Evolutionary conservation across 2,329 filamentous ascomycete species (phyloP).

Genomic region (Gliomastix tumulicola): DNA sequence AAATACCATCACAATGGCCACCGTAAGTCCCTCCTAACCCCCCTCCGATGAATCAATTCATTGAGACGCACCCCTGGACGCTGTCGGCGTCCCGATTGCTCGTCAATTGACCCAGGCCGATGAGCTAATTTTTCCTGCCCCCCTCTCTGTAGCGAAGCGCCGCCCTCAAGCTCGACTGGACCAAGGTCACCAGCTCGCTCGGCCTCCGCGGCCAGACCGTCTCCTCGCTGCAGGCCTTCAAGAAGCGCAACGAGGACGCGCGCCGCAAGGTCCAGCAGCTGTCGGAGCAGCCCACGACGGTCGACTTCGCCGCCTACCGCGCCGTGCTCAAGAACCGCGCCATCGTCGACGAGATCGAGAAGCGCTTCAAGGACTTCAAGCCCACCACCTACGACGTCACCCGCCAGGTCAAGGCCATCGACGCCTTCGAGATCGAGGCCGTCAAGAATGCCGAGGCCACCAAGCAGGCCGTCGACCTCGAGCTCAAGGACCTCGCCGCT

Average conservation of each 20-base stretch:
- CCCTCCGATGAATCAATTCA: background rate
- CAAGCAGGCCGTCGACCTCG: constrained; percentile 90
- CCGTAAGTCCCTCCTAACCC: constrained; percentile 46
- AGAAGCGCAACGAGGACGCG: constrained; percentile 99
- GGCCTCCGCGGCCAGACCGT: constrained; percentile 95
- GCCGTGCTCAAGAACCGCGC: constrained; percentile 90
- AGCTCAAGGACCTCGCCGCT: constrained; percentile 89
- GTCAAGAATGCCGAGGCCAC: constrained; percentile 95
- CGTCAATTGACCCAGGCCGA: constrained; percentile 10
- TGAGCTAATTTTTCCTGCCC: constrained; percentile 48
- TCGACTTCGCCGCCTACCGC: constrained; percentile 95
- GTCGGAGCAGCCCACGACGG: constrained; percentile 72
- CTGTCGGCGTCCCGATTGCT: constrained; percentile 1
- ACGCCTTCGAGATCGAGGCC: constrained; percentile 95
- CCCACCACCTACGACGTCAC: constrained; percentile 85
- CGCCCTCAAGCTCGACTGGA: constrained; percentile 99
- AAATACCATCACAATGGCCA: constrained; percentile 57
- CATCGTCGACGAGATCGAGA: constrained; percentile 94
- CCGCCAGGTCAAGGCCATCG: constrained; percentile 96
- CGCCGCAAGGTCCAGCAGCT: constrained; percentile 87
- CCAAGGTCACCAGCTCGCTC: constrained; percentile 87
- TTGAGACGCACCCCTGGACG: too few species aligned
- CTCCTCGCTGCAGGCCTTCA: constrained; percentile 87
- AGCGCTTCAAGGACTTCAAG: constrained; percentile 87
- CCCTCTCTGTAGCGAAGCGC: constrained; percentile 71